Conservation (phyloP, 2,329 filamentous ascomycete species). For the Ophiocordyceps camponoti-floridani region DNA sequence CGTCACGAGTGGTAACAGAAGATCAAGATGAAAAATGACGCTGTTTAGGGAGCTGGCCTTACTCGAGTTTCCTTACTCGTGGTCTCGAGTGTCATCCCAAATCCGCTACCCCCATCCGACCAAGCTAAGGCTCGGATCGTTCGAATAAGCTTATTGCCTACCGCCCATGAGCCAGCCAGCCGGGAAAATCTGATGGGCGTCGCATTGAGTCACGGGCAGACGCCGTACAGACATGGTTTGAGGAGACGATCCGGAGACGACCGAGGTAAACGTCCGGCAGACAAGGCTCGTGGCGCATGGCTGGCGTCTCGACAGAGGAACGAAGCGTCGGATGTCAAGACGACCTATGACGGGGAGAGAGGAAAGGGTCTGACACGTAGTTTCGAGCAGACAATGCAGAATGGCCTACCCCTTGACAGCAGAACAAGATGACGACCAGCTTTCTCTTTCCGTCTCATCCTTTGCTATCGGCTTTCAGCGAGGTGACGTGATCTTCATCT, state of each 20-base stretch:
- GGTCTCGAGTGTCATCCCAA: neutral
- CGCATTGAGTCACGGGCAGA: neutral
- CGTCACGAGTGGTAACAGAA: neutral
- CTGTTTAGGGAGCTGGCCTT: neutral
- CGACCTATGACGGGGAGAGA: neutral
- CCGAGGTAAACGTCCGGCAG: no score
- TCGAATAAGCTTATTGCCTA: neutral
- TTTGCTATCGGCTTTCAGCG: neutral
- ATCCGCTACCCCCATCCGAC: neutral
- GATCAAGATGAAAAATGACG: neutral
- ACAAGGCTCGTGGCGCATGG: no score
- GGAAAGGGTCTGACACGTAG: no score
- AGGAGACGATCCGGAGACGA: neutral
- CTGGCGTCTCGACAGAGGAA: no score
- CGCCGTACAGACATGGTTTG: neutral
- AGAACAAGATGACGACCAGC: no score
- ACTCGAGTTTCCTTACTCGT: neutral
- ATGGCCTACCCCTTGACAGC: no score
- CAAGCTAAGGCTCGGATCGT: neutral
- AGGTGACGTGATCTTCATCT: neutral
- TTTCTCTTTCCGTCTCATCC: neutral
- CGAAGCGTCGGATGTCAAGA: neutral
- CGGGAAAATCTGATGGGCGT: neutral
- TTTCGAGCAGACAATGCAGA: neutral
- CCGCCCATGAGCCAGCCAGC: neutral